phyloP scores from a whole-genome alignment of 768 basidiomycete genomes.

The Suillus americanus region DNA sequence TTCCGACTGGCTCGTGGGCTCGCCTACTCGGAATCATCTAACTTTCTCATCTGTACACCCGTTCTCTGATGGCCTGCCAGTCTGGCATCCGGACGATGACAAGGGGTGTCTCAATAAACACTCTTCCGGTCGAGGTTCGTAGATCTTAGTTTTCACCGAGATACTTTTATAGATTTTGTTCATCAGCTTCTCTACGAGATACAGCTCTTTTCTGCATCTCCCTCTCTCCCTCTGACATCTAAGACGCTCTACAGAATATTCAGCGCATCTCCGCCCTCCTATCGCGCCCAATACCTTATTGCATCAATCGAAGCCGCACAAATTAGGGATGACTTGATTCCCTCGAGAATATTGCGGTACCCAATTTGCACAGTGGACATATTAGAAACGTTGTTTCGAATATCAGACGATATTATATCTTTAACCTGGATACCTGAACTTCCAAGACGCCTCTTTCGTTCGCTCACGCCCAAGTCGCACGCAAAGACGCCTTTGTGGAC shows the following conservation, averaged over 20 bases:
- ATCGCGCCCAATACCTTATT: conserved; percentile 68
- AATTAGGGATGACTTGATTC: conserved; percentile 19
- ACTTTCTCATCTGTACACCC: no score
- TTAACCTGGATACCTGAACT: conserved; percentile 42
- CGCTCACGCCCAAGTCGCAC: conserved; percentile 34
- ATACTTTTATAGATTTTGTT: conserved; percentile 2
- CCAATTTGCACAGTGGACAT: conserved; percentile 38
- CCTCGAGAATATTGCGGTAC: conserved; percentile 50
- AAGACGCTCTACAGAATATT: conserved; percentile 54
- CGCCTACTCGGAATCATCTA: no score
- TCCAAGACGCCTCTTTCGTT: conserved; percentile 68
- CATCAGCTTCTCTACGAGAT: conserved; percentile 77
- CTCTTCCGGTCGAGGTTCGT: conserved; percentile 38
- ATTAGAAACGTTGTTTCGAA: conserved; percentile 47
- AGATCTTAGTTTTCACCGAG: not conserved
- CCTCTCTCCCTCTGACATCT: conserved; percentile 59
- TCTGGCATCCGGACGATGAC: not conserved
- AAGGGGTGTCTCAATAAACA: conserved; percentile 14
- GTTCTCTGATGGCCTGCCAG: no score
- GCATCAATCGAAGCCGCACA: conserved; percentile 25
- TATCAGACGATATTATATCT: conserved; percentile 7
- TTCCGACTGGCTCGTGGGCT: no score
- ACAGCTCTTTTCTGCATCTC: conserved; percentile 68
- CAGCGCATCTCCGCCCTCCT: conserved; percentile 51
- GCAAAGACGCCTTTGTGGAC: conserved; percentile 38